phyloP scores from a whole-genome alignment of 768 basidiomycete species.

The Lentinula aciculospora region DNA sequence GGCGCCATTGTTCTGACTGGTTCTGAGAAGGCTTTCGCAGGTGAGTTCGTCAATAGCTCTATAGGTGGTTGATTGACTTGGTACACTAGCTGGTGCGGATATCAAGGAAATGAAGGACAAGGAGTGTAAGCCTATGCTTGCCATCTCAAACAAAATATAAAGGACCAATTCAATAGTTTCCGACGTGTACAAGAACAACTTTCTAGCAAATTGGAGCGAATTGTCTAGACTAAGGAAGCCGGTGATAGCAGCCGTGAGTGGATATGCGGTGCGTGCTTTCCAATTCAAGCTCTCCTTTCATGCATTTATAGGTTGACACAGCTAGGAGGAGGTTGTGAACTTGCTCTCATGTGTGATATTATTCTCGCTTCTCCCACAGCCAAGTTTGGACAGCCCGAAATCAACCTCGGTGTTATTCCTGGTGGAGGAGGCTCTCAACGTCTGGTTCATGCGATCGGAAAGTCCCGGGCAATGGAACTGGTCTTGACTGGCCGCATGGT shows the following conservation, averaged over 20 bases:
- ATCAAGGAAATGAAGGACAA: slow-evolving; percentile 99
- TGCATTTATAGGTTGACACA: slow-evolving; percentile 22
- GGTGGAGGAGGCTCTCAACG: slow-evolving; percentile 94
- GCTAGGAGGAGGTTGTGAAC: slow-evolving; percentile 97
- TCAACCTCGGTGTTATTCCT: slow-evolving; percentile 92
- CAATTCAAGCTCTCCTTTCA: neutral
- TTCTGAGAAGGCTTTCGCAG: slow-evolving; percentile 89
- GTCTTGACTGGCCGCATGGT: slow-evolving; percentile 84
- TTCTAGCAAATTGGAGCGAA: slow-evolving; percentile 79
- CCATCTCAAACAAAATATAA: neutral
- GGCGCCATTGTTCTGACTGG: slow-evolving; percentile 92
- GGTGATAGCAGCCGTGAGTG: slow-evolving; percentile 93
- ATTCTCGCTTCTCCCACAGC: slow-evolving; percentile 88
- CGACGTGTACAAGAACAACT: slow-evolving; percentile 84
- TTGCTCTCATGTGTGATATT: slow-evolving; percentile 96
- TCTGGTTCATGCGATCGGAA: slow-evolving; percentile 79
- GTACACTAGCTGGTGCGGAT: slow-evolving; percentile 80
- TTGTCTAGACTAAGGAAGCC: slow-evolving; percentile 80
- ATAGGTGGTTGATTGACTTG: neutral
- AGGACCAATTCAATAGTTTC: slow-evolving; percentile 42
- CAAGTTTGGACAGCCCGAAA: slow-evolving; percentile 93
- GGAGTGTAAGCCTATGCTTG: slow-evolving; percentile 50
- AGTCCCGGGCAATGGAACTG: slow-evolving; percentile 93
- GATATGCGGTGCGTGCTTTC: slow-evolving; percentile 68
- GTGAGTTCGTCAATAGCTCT: slow-evolving; percentile 35